A percentile compares a stretch with the other conserved stretches of the same genome.
These are phyloP conservation scores for Paspalum notatum DNA, from an alignment of 176 grass and related monocot species.

Conservation along the genomic window DNA sequence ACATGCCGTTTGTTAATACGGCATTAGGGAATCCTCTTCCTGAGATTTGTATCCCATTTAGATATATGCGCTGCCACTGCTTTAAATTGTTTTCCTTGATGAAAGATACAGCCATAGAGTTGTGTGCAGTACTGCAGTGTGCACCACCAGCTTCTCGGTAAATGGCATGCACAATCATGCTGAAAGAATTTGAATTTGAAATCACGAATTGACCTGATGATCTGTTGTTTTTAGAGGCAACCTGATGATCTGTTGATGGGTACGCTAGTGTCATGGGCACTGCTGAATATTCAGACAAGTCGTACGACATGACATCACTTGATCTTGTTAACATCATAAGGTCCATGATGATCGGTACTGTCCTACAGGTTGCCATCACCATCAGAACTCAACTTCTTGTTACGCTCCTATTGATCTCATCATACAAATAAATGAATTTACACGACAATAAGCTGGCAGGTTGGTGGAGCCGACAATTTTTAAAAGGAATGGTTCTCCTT, in stretches of 20 bases:
- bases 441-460: neutral
- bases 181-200: neutral
- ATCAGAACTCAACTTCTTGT: slow-evolving; percentile 7
- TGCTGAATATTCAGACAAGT: slow-evolving; percentile 6
- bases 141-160: neutral
- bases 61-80: neutral
- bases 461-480: neutral
- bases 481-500: slow-evolving; percentile 2
- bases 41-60: neutral
- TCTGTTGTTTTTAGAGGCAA: neutral
- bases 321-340: slow-evolving; percentile 9
- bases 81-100: neutral
- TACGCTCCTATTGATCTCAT: neutral
- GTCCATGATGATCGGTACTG: neutral
- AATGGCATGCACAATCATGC: neutral
- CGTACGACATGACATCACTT: neutral
- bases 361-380: slow-evolving; percentile 1
- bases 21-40: slow-evolving; percentile 3
- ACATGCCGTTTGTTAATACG: slow-evolving; percentile 8
- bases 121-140: neutral
- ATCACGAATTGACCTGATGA: no score
- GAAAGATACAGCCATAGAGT: neutral
- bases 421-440: neutral
- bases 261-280: neutral
- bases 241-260: neutral